A percentile compares a stretch with the other conserved stretches of the same genome.
Evolutionary conservation across 257 asterid species (phyloP).

Genomic region (Datura wrightii): DNA sequence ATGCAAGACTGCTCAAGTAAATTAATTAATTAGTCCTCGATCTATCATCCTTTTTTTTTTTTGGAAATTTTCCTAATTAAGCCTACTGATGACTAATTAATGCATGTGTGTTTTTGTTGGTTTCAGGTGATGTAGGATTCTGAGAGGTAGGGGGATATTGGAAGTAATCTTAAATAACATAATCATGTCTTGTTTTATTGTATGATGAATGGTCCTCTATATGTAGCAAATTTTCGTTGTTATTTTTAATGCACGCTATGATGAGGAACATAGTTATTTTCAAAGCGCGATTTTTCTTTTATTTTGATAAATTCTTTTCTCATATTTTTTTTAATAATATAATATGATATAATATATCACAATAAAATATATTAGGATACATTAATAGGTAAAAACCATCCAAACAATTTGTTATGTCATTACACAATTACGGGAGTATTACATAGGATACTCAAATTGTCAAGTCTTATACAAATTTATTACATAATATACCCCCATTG

Average conservation of each 20-base stretch:
- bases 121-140: constrained; percentile 17
- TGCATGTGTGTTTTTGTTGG: not conserved
- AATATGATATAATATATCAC: too few relatives aligned
- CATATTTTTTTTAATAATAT: too few relatives aligned
- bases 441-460: too few relatives aligned
- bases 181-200: not conserved
- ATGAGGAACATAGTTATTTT: not conserved
- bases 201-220: not conserved
- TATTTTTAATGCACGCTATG: not conserved
- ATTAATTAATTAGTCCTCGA: not conserved
- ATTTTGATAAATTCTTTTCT: too few relatives aligned
- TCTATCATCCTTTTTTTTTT: not conserved
- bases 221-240: not conserved
- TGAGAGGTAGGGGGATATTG: not conserved
- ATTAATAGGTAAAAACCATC: too few relatives aligned
- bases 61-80: not conserved
- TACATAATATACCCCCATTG: too few relatives aligned
- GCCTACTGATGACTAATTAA: not conserved
- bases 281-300: too few relatives aligned
- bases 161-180: not conserved
- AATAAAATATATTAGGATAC: too few relatives aligned
- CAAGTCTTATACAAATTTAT: too few relatives aligned
- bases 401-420: too few relatives aligned
- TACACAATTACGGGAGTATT: too few relatives aligned
- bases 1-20: not conserved